Base-by-base conservation (phyloP, 2,329 filamentous ascomycete genomes). In the Arthrobotrys entomopaga region DNA sequence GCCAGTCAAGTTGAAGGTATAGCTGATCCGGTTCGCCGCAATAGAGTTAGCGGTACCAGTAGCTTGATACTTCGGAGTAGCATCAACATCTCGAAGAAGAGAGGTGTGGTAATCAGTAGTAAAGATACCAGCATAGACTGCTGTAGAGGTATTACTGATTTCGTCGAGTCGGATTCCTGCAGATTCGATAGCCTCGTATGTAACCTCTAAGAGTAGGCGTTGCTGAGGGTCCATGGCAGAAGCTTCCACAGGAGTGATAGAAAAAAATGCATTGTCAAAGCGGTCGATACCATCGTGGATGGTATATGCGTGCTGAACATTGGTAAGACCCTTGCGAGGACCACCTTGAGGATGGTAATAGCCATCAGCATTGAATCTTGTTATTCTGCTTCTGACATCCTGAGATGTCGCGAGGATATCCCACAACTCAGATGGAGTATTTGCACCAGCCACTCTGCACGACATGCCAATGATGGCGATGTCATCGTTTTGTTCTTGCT, bases 401-500 rank as follows among this genome's bases (percentile, higher is more conserved):
- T 92, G 85, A 11, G 91, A 91, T 81, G 90, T 88, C 80, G 89
- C 87, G 19, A 93, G 84, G 2, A 93, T 83, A 72, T 91, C 88
- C 91, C 91, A 93, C 29, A 93, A 86, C 65, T 87, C 87, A 70
- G 92, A 89, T 74, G 88, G 86, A 78, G 85, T 90, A 15, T 87
- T 89, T 57, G 90, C 89, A 77, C 90, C 88, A 1, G 91, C 91
- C 80, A 92, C 93, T 58, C 91, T 86, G 58, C 91, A 90, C 52
- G 91, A 87, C 87, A 92, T 91, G 60, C 92, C 92, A 38, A 96
- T 90, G 76, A 96, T 93, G 67, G 92, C 92, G 76, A 96, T 87
- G 81, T 93, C 49, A 34, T 65, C 22, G 15, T 56, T 38, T 43
- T 54, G 38, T 13, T 65, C n/a, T n/a, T 38, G 26, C 6, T 0